These are phyloP conservation scores for Chlamydomonas sp. DNA, from an alignment of 139 green algal genomes.

Conservation along the genomic window DNA sequence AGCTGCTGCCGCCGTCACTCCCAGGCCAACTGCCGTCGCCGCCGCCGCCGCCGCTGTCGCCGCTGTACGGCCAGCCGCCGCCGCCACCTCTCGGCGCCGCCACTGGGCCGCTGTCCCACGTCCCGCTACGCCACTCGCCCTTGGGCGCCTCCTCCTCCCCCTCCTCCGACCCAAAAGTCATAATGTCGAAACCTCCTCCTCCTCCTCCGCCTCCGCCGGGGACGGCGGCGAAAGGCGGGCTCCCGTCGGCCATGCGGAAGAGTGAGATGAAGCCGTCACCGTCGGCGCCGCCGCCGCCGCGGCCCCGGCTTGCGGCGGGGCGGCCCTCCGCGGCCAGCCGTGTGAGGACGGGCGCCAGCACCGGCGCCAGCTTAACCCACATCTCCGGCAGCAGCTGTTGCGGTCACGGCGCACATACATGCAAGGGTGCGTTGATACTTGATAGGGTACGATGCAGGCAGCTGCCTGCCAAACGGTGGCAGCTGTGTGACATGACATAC, in stretches of 20 bases:
- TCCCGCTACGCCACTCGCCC: too few relatives aligned
- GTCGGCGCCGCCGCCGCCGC: neutral
- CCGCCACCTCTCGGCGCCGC: too few relatives aligned
- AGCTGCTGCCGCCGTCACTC: too few relatives aligned
- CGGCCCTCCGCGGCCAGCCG: conserved; percentile 2
- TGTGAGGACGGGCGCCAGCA: conserved; percentile 12
- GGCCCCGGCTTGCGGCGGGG: neutral
- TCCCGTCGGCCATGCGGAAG: neutral
- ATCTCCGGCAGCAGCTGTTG: conserved; percentile 31
- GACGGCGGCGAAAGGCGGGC: neutral
- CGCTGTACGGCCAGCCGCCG: too few relatives aligned
- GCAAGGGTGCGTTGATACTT: neutral
- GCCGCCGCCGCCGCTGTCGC: too few relatives aligned
- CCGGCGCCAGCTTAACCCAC: conserved; percentile 10
- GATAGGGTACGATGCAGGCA: neutral
- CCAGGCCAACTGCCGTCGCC: too few relatives aligned
- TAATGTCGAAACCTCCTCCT: conserved; percentile 14
- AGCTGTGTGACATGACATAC: too few relatives aligned
- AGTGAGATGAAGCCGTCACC: neutral
- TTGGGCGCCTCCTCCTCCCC: neutral
- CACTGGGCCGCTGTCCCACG: too few relatives aligned
- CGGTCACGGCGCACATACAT: neutral
- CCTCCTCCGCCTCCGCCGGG: neutral
- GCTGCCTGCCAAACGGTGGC: neutral
- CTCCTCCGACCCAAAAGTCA: neutral